Conservation (phyloP, 305 asterid genomes). For the Fraxinus angustifolia region DNA sequence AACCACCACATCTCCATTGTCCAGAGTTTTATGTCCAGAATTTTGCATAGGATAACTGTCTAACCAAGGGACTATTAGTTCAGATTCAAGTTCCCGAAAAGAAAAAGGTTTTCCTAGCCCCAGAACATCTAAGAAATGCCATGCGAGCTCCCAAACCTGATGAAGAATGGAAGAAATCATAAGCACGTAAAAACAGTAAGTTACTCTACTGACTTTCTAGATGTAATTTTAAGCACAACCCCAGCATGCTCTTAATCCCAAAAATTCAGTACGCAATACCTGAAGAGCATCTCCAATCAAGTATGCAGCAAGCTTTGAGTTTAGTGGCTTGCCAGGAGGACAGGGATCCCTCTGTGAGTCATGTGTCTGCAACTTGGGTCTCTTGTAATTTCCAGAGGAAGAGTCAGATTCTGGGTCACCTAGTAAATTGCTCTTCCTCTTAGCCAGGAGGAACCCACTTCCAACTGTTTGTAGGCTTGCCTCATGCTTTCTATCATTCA, state of each 20-base stretch:
- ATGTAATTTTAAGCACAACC: neutral
- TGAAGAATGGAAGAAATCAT: constrained; percentile 26
- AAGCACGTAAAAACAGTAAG: constrained; percentile 25
- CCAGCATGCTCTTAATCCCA: neutral
- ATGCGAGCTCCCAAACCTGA: constrained; percentile 83
- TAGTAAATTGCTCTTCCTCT: constrained; percentile 40
- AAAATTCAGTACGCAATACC: constrained; percentile 38
- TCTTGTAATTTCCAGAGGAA: constrained; percentile 41
- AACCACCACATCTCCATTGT: constrained; percentile 32
- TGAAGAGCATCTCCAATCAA: constrained; percentile 85
- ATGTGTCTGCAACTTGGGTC: constrained; percentile 36
- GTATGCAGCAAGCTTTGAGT: constrained; percentile 65
- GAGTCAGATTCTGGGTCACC: constrained; percentile 25
- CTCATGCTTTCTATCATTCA: constrained; percentile 50
- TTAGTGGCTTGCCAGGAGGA: constrained; percentile 68
- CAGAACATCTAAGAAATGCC: constrained; percentile 72
- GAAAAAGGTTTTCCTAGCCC: constrained; percentile 67
- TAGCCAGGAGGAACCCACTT: constrained; percentile 72
- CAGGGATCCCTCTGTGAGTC: constrained; percentile 51
- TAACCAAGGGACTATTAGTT: constrained; percentile 69
- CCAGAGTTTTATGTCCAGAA: constrained; percentile 33
- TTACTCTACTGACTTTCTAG: neutral
- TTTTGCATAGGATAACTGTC: constrained; percentile 41
- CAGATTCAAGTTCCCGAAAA: constrained; percentile 72
- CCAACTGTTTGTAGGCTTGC: constrained; percentile 55